These are phyloP conservation scores for Leccinum pellstonianum DNA, from an alignment of 768 basidiomycete genomes.

Conservation along the genomic window DNA sequence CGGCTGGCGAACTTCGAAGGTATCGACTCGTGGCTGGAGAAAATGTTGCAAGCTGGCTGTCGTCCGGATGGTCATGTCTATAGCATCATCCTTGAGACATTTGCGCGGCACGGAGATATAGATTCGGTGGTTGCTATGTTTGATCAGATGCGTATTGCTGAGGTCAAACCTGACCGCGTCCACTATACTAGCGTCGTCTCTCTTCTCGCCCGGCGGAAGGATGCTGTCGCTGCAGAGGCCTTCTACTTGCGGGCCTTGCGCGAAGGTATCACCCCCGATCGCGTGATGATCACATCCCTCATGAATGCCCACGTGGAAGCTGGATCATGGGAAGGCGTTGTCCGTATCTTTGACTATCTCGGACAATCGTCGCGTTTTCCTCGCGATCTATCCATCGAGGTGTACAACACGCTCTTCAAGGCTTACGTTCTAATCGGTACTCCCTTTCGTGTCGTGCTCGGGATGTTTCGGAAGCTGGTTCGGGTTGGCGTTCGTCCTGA, in stretches of 20 bases:
- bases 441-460: conserved; percentile 63
- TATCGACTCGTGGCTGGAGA: conserved; percentile 53
- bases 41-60: conserved; percentile 48
- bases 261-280: conserved; percentile 63
- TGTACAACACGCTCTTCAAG: conserved; percentile 79
- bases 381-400: conserved; percentile 50
- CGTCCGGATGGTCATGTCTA: conserved; percentile 56
- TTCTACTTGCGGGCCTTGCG: conserved; percentile 62
- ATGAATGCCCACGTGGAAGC: conserved; percentile 84
- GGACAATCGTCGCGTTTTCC: conserved; percentile 35
- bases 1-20: conserved; percentile 45
- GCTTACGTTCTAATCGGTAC: conserved; percentile 81
- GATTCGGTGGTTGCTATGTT: conserved; percentile 49
- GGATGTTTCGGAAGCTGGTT: conserved; percentile 58
- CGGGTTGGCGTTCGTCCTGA: conserved; percentile 55
- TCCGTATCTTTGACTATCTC: conserved; percentile 67
- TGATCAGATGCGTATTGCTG: conserved; percentile 57
- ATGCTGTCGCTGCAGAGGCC: conserved; percentile 62
- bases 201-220: conserved; percentile 60
- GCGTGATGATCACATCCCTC: conserved; percentile 62
- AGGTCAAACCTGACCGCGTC: conserved; percentile 45
- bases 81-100: conserved; percentile 57
- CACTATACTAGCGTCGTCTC: conserved; percentile 68
- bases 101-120: conserved; percentile 56
- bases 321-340: conserved; percentile 75